Base-by-base conservation (phyloP, 208 protist genomes). In the Crithidia mellificae region DNA sequence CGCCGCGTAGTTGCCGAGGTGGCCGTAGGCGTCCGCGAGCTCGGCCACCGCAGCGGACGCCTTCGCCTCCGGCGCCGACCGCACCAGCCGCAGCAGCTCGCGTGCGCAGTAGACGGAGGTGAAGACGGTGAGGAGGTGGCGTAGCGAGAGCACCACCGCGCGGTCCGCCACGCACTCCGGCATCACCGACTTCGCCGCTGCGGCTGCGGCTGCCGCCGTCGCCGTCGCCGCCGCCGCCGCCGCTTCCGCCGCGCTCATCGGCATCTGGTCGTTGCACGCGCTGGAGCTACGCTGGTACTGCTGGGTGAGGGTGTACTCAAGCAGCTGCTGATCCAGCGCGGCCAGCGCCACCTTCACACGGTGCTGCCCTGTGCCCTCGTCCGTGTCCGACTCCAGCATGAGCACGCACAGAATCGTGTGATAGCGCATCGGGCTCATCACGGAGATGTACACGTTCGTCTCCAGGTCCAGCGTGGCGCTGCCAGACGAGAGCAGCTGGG, bases 221-320 rank as follows among this genome's bases (percentile, higher is more conserved):
- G 38, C 58, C 0, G 61, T 20, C 19, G 54, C 29, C 15, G 43
- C 32, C 20, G 53, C 54, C 2, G 32, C 41, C 0, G 27, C 54
- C 27, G 61, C 53, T 22, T 55, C 61, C 29, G 30, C 61, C 12
- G 24, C 32, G 32, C 49, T 47, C 32, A 44, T 46, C 61, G 43
- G 39, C 57, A 52, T 63, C 19, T 63, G 57, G 24, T 50, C 46
- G 51, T 74, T 52, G 47, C 44, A 47, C 19, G 44, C 53, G 22
- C 36, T 58, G 15, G 52, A 34, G 41, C 50, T 17, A 12, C 32
- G 47, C 15, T 65, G 61, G 59, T 87, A 90, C 30, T 79, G 77
- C 44, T 69, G 64, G 39, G 83, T 68, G 15, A 93, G 74, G 22
- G 84, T 82, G n/a, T 81, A 81, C 57, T 85, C 77, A 2, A 93